Conservation (phyloP, 2,329 filamentous ascomycete genomes). For the Acrodontium crateriforme region DNA sequence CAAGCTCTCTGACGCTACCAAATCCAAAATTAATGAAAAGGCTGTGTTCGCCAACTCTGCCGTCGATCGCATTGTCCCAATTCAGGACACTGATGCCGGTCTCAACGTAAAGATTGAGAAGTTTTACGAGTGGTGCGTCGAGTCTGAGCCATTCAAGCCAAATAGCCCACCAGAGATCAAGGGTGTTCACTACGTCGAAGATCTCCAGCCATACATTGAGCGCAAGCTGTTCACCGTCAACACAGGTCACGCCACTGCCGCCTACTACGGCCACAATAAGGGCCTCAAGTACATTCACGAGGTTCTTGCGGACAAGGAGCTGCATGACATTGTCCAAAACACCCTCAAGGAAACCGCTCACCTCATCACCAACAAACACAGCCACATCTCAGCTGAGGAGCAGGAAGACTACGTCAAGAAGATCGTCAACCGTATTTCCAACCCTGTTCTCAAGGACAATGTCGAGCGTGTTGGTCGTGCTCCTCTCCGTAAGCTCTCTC, state of each 20-base stretch:
- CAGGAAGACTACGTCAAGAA: slow-evolving; percentile 81
- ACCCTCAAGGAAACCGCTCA: slow-evolving; percentile 75
- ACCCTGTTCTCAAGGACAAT: slow-evolving; percentile 81
- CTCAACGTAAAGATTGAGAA: slow-evolving; percentile 93
- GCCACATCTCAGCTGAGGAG: slow-evolving; percentile 52
- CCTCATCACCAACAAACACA: slow-evolving; percentile 78
- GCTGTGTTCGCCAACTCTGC: slow-evolving; percentile 93
- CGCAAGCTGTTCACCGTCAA: slow-evolving; percentile 99
- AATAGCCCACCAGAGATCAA: slow-evolving; percentile 59
- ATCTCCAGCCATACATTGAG: slow-evolving; percentile 92
- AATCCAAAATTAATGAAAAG: slow-evolving; percentile 55
- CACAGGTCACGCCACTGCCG: slow-evolving; percentile 89
- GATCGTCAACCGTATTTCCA: slow-evolving; percentile 86
- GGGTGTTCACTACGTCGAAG: slow-evolving; percentile 83
- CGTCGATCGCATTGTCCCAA: slow-evolving; percentile 94
- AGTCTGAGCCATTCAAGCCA: slow-evolving; percentile 68
- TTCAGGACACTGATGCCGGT: slow-evolving; percentile 65
- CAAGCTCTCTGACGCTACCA: slow-evolving; percentile 55
- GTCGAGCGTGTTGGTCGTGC: slow-evolving; percentile 93
- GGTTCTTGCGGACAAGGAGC: slow-evolving; percentile 65
- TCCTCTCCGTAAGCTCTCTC: slow-evolving; percentile 81
- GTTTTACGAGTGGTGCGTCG: slow-evolving; percentile 98
- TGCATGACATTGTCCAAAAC: slow-evolving; percentile 64
- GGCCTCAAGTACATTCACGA: slow-evolving; percentile 84
- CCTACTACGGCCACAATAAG: slow-evolving; percentile 83